Conservation (phyloP, 2,329 filamentous ascomycete species). For the Fusarium lateritium region DNA sequence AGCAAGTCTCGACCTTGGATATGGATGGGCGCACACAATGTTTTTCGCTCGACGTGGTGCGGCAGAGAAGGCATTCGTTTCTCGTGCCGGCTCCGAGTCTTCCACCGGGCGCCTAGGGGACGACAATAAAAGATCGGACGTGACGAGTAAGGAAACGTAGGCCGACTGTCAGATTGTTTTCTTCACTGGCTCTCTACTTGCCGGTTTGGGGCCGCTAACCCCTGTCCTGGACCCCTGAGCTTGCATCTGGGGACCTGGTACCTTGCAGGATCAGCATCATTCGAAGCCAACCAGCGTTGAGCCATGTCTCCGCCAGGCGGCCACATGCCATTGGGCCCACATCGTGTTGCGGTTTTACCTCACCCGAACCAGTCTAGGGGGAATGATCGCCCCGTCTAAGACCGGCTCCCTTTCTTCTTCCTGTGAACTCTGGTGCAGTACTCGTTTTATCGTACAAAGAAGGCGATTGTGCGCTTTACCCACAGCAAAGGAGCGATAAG, state of each 20-base stretch:
- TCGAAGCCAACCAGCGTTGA: conserved; percentile 41
- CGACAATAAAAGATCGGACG: conserved; percentile 31
- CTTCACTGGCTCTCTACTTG: conserved; percentile 11
- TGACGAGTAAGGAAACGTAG: conserved; percentile 11
- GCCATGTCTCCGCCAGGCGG: conserved; percentile 32
- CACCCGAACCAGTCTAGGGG: conserved; percentile 43
- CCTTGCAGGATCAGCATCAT: conserved; percentile 47
- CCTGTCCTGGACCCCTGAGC: conserved; percentile 44
- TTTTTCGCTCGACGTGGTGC: conserved; percentile 17
- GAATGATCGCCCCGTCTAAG: conserved; percentile 39
- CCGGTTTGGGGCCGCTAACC: conserved; percentile 37
- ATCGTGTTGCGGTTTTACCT: conserved; percentile 45
- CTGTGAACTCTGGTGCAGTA: conserved; percentile 8
- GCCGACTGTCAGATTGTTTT: conserved; percentile 20
- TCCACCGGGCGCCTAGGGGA: conserved; percentile 9
- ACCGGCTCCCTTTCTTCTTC: conserved; percentile 25
- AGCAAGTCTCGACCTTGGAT: conserved; percentile 27
- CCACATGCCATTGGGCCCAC: conserved; percentile 44
- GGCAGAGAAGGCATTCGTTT: conserved; percentile 7
- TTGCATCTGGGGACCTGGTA: conserved; percentile 35
- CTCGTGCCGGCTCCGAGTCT: conserved; percentile 33
- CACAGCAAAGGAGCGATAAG: conserved; percentile 3
- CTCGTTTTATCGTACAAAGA: conserved; percentile 1
- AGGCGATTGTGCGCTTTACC: conserved; percentile 14
- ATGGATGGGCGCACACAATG: conserved; percentile 4